Evolutionary conservation across 495 filamentous ascomycete species (phyloP), one percentile per base, ranked within the genome.

Genomic region (Hyaloscypha finlandica): DNA sequence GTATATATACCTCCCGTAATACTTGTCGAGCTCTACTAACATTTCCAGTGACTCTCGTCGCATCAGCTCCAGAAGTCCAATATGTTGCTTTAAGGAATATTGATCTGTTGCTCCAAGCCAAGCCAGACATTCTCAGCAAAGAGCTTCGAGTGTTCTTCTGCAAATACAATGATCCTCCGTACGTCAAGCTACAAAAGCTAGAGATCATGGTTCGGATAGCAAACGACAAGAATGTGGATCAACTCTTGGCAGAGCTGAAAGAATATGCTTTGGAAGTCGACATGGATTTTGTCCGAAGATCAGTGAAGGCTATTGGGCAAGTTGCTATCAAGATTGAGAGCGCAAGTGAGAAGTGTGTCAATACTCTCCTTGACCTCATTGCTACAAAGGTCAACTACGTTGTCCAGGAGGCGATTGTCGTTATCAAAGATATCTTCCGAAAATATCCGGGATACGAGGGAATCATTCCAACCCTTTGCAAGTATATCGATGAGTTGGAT

Each of bases 121-220:
- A 97, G 71, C 94, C 95, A 2, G 94, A 96, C 74, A 97, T 99
- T 59, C 82, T 99, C 2, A 95, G 91, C 80, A 98, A 98, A 76
- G 95, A 99, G 78, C 88, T 99, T 60, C 88, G 95, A 57, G 95
- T 99, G 2, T 99, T 99, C 81, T 99, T 98, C 81, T 99, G 95
- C 89, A 99, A 99, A 81, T 99, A 99, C 81, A 97, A 99, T 76
- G 95, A 99, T 74, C 95, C 95, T 2, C 93, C 92, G 19, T 99
- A 99, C 74, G 90, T 99, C 77, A 99, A 99, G 75, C 86, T 99
- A 35, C 89, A 97, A 77, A 99, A 99, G 68, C 87, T 99, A 55
- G 95, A 99, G 73, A 98, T 98, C 65, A 98, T 99, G 95, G 94
- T 99, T 19, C 89, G 96, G 77, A 98, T 99, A 87, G 94, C 95